phyloP scores from a whole-genome alignment of 2,329 filamentous ascomycete genomes.

The Aspergillus sp. region DNA sequence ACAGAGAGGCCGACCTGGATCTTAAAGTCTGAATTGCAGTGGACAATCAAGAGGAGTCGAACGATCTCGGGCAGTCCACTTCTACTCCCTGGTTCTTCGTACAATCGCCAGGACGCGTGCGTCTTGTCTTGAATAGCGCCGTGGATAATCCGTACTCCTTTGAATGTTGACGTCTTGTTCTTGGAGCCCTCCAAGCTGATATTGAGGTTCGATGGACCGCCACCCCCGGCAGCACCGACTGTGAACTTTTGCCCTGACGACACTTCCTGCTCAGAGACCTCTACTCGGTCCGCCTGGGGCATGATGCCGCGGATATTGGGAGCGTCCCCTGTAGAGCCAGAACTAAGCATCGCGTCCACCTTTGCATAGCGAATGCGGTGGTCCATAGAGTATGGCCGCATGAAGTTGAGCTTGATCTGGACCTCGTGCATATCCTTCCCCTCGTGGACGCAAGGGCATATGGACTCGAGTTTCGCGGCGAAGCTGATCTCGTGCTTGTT shows the following conservation, averaged over 20 bases:
- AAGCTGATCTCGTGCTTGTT: constrained; percentile 5
- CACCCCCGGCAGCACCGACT: background rate
- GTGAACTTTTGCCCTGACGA: constrained; percentile 5
- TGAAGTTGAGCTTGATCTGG: constrained; percentile 9
- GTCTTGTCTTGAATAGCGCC: constrained; percentile 1
- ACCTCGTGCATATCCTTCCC: constrained; percentile 2
- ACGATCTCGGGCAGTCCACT: constrained; percentile 9
- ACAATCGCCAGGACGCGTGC: constrained; percentile 7
- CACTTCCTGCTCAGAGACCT: constrained; percentile 8
- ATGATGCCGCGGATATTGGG: constrained; percentile 8
- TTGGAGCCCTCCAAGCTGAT: constrained; percentile 10
- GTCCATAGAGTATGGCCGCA: constrained; percentile 6
- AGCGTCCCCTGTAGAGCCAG: background rate
- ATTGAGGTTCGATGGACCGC: constrained; percentile 7
- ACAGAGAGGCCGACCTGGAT: background rate
- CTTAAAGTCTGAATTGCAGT: background rate
- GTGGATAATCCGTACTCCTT: constrained; percentile 6
- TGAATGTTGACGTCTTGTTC: background rate
- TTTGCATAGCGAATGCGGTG: constrained; percentile 6
- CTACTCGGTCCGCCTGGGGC: constrained; percentile 7
- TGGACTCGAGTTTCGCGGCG: constrained; percentile 7
- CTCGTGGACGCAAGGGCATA: background rate
- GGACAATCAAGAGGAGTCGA: constrained; percentile 1
- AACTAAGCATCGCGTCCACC: background rate
- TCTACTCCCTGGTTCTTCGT: constrained; percentile 7